phyloP scores from a whole-genome alignment of 331 rosid species.

The Pyracantha coccinea region DNA sequence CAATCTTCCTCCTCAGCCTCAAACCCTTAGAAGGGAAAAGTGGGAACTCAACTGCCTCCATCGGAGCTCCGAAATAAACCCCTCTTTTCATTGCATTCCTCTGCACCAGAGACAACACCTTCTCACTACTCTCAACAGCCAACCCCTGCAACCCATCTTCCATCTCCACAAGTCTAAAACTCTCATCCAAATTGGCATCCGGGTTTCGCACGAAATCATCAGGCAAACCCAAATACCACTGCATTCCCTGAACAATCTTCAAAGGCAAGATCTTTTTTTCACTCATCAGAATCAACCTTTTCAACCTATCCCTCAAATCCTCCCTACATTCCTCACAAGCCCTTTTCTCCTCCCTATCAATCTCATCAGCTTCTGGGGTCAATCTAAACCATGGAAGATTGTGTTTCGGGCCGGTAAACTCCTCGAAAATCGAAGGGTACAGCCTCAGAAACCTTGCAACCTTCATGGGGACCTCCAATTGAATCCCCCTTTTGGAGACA shows the following conservation, averaged over 20 bases:
- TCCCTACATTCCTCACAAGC: constrained; percentile 50
- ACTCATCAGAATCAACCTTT: constrained; percentile 74
- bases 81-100: constrained; percentile 51
- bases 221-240: constrained; percentile 89
- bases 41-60: constrained; percentile 59
- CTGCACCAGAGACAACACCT: constrained; percentile 53
- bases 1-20: constrained; percentile 75
- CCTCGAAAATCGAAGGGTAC: constrained; percentile 79
- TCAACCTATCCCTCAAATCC: constrained; percentile 59
- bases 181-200: constrained; percentile 56
- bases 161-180: constrained; percentile 65
- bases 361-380: constrained; percentile 70
- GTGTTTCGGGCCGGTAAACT: constrained; percentile 59
- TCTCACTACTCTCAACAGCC: constrained; percentile 39
- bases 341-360: constrained; percentile 59
- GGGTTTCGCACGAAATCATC: constrained; percentile 42
- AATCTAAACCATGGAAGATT: constrained; percentile 86
- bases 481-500: constrained; percentile 58
- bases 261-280: constrained; percentile 56
- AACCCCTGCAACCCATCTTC: constrained; percentile 67
- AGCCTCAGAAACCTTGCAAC: constrained; percentile 70
- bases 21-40: constrained; percentile 68
- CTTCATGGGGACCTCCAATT: constrained; percentile 60
- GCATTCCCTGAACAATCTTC: constrained; percentile 78
- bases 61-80: constrained; percentile 32